These are phyloP conservation scores for Buxus sempervirens DNA, from an alignment of 164 flowering plant species.

Conservation along the genomic window DNA sequence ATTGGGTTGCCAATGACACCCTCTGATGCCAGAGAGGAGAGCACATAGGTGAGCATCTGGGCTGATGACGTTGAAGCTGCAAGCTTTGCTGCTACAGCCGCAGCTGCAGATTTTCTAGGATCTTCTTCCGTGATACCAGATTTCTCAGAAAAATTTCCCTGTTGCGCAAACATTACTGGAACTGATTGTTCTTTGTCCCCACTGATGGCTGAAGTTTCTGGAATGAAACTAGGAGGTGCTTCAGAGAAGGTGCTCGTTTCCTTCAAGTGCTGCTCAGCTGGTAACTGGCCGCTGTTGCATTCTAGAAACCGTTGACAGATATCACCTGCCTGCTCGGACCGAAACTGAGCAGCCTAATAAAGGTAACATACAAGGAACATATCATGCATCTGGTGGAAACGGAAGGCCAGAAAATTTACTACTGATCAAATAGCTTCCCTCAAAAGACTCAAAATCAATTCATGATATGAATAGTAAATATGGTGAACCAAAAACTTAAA, in stretches of 20 bases:
- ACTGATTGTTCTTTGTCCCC: conserved; percentile 54
- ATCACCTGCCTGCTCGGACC: conserved; percentile 44
- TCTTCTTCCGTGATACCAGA: conserved; percentile 47
- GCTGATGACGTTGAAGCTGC: conserved; percentile 91
- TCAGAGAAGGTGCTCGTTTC: conserved; percentile 31
- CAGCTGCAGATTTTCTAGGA: conserved; percentile 72
- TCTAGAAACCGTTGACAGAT: conserved; percentile 39
- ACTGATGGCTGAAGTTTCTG: conserved; percentile 16
- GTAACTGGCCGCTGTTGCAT: conserved; percentile 24
- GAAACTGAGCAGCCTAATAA: conserved; percentile 62
- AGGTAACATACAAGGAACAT: conserved; percentile 5
- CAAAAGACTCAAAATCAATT: too few relatives aligned
- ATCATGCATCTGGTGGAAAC: too few relatives aligned
- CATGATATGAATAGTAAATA: too few relatives aligned
- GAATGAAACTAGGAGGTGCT: conserved; percentile 27
- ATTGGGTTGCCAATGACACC: conserved; percentile 50
- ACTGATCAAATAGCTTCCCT: not conserved
- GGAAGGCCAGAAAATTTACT: not conserved
- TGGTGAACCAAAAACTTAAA: too few relatives aligned
- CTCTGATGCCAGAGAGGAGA: conserved; percentile 85
- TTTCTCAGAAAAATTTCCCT: conserved; percentile 31
- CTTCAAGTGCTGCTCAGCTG: conserved; percentile 37
- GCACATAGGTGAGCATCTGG: conserved; percentile 87
- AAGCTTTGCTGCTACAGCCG: conserved; percentile 88
- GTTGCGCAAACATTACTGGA: conserved; percentile 49